A percentile compares a stretch with the other conserved stretches of the same genome.
Conservation (phyloP, 2,329 filamentous ascomycete species). For the Beauveria caledonica region DNA sequence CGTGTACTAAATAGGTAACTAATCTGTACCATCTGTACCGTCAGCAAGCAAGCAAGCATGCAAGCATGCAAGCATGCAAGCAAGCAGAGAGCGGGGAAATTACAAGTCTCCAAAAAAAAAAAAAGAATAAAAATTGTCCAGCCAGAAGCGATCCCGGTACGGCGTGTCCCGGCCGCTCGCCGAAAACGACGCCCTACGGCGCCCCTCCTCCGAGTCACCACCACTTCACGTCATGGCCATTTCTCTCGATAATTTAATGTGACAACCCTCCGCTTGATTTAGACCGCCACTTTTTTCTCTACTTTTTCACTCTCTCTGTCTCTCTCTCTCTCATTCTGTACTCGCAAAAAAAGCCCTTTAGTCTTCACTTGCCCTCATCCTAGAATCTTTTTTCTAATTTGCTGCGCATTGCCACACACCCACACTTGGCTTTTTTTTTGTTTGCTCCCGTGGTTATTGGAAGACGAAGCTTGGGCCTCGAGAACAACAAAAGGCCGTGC, state of each 20-base stretch:
- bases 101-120: background rate
- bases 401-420: background rate
- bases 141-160: slow-evolving; percentile 1
- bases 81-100: too few species aligned
- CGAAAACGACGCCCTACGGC: background rate
- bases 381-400: background rate
- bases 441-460: background rate
- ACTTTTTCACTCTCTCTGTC: background rate
- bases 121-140: background rate
- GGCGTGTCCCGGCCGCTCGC: slow-evolving; percentile 9
- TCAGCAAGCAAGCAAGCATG: too few species aligned
- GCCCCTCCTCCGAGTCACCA: background rate
- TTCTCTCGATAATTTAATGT: background rate
- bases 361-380: background rate
- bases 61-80: too few species aligned
- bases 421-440: background rate
- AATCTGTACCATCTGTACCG: too few species aligned
- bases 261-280: too few species aligned
- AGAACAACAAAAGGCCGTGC: background rate
- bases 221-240: background rate
- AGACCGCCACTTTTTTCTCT: background rate
- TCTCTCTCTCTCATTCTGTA: too few species aligned
- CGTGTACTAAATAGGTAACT: too few species aligned
- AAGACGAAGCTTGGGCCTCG: background rate
- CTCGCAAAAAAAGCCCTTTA: background rate